Evolutionary conservation across 1,139 yeast species (phyloP).

Genomic region (Suzukiozyma palmioleophila): DNA sequence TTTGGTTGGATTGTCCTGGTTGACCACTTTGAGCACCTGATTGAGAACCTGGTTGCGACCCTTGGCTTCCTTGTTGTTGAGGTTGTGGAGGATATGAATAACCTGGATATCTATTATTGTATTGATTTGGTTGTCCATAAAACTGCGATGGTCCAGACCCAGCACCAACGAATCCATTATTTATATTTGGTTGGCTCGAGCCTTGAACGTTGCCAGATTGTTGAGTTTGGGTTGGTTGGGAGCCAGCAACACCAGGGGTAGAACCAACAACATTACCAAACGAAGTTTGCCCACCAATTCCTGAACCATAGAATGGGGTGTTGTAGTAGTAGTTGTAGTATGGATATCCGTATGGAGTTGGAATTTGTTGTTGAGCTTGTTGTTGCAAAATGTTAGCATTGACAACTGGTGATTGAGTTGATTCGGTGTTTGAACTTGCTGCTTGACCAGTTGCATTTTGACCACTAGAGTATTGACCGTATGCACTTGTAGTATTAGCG

Average conservation of each 20-base stretch:
- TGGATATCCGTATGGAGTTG: constrained; percentile 43
- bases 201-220: constrained; percentile 8
- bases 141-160: constrained; percentile 13
- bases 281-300: constrained; percentile 18
- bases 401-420: constrained; percentile 24
- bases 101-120: constrained; percentile 34
- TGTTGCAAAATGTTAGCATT: constrained; percentile 22
- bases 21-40: constrained; percentile 8
- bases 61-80: constrained; percentile 15
- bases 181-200: constrained; percentile 10
- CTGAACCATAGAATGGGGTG: constrained; percentile 36
- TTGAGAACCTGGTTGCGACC: constrained; percentile 3
- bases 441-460: constrained; percentile 18
- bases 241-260: constrained; percentile 9
- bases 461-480: constrained; percentile 20
- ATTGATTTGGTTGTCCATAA: constrained; percentile 37
- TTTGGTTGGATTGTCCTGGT: constrained; percentile 8
- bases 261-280: constrained; percentile 15
- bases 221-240: constrained; percentile 8
- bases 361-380: constrained; percentile 15
- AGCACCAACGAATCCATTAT: constrained; percentile 15
- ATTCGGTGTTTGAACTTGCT: constrained; percentile 14
- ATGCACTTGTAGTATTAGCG: constrained; percentile 19
- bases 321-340: constrained; percentile 43
- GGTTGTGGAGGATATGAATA: constrained; percentile 34